phyloP scores from a whole-genome alignment of 1,284 basidiomycete genomes.

The Pyrrhoderma lamaoense region DNA sequence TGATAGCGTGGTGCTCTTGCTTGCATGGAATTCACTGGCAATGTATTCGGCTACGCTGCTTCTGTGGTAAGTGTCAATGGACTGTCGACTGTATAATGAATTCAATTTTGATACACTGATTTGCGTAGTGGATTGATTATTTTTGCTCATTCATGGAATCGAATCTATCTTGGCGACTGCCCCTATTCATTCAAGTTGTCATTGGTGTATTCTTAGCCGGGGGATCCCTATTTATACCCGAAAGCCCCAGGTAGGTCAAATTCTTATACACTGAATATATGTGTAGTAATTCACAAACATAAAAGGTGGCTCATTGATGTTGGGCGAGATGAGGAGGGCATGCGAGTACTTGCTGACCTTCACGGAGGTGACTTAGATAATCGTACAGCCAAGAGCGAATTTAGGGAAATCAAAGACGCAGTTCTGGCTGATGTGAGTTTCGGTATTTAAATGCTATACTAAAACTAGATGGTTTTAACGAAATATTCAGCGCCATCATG shows the following conservation, averaged over 20 bases:
- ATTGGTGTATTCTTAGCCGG: constrained; percentile 80
- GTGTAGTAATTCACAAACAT: no score
- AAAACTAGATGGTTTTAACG: constrained; percentile 16
- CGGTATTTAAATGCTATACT: not conserved
- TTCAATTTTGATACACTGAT: not conserved
- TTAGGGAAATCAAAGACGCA: constrained; percentile 87
- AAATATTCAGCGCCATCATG: constrained; percentile 50
- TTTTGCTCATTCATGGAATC: constrained; percentile 85
- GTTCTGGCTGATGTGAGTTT: constrained; percentile 69
- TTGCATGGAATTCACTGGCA: constrained; percentile 95
- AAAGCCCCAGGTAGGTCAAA: constrained; percentile 70
- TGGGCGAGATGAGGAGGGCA: constrained; percentile 79
- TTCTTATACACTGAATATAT: constrained; percentile 7
- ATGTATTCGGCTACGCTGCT: constrained; percentile 87
- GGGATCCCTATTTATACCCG: constrained; percentile 85
- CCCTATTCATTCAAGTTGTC: constrained; percentile 78
- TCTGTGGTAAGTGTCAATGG: constrained; percentile 66
- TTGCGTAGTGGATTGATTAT: constrained; percentile 84
- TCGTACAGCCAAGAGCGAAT: constrained; percentile 74
- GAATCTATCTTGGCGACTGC: constrained; percentile 78
- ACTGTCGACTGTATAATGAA: not conserved
- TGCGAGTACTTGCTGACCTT: constrained; percentile 84
- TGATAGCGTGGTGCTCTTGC: constrained; percentile 82
- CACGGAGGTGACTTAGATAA: constrained; percentile 82
- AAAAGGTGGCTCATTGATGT: constrained; percentile 87